Evolutionary conservation across 139 green algal species (phyloP), one percentile per base, ranked within the genome.

Genomic region (Closterium sp.): DNA sequence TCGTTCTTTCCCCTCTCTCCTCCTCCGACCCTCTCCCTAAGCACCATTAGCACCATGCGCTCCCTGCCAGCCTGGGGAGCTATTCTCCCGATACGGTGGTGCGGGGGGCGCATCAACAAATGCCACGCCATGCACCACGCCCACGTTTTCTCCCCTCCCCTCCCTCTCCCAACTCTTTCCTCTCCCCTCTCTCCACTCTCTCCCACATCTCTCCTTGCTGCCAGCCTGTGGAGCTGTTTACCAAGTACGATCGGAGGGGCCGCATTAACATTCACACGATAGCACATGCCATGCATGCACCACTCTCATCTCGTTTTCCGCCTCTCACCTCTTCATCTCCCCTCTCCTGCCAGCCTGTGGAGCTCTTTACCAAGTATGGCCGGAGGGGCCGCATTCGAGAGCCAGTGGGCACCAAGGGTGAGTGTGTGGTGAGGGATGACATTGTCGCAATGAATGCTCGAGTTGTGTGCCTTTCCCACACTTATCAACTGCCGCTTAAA

Each of bases 301-400:
- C 30, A 9, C 83, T 1, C n/a, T 33, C 23, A 21, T 30, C 85
- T n/a, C 30, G 28, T 30, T 10, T 88, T 36, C 84, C 32, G 84
- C 32, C 6, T 6, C 6, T 35, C 84, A 4, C 31, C 6, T 87
- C 84, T 6, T 33, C 30, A 9, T 35, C 32, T 87, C 32, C 31
- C 6, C 32, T 4, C 84, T 6, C 32, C 84, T 33, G 6, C 84
- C 90, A 93, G 69, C 98, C 98, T 0, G 89, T 99, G 84, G 97
- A 99, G 93, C 94, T 99, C 85, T 98, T 96, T 96, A 98, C 96
- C n/a, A 98, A 98, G 93, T 94, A 95, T 84, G 98, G 98, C 9
- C 93, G 97, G 1, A 95, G 97, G 19, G 98, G 98, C 9, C 95
- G 97, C 87, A 99, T 99, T 91, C 96, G 95, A 31, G 98, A 99